phyloP scores from a whole-genome alignment of 176 grass and related monocot species.

The Oryza meyeriana region DNA sequence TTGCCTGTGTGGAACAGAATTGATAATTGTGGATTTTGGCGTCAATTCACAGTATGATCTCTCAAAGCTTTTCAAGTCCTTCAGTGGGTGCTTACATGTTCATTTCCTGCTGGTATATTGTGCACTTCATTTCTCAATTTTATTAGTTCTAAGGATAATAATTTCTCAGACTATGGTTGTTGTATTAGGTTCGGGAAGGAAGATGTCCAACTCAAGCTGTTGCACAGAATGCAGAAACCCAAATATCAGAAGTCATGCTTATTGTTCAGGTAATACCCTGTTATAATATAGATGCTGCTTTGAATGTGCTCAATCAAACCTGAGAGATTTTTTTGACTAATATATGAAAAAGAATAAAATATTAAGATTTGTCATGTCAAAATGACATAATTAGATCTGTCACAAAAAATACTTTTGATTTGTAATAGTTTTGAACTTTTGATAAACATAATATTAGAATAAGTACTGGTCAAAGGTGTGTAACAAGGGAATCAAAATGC shows the following conservation, averaged over 20 bases:
- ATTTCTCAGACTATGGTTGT: conserved; percentile 14
- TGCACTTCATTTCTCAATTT: neutral
- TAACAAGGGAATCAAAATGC: neutral
- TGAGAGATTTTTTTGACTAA: neutral
- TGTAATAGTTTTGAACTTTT: neutral
- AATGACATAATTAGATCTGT: neutral
- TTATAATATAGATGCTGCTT: neutral
- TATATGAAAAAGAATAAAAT: neutral
- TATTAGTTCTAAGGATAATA: neutral
- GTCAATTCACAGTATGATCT: conserved; percentile 76
- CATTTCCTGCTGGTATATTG: neutral
- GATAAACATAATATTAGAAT: neutral
- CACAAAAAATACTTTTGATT: too few species aligned
- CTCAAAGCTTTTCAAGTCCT: conserved; percentile 21
- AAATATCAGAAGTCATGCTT: conserved; percentile 94
- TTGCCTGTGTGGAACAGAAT: conserved; percentile 77
- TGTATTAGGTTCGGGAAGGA: conserved; percentile 86
- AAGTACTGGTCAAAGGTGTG: neutral
- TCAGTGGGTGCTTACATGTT: conserved; percentile 4
- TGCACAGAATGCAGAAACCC: conserved; percentile 35
- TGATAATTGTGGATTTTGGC: conserved; percentile 97
- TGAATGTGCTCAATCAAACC: neutral
- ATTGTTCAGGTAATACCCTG: conserved; percentile 67
- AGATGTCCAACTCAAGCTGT: conserved; percentile 45
- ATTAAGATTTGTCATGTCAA: neutral